A percentile compares a stretch with the other conserved stretches of the same genome.
Evolutionary conservation across 345 rosid genomes (phyloP).

Genomic region (Camelina neglecta): DNA sequence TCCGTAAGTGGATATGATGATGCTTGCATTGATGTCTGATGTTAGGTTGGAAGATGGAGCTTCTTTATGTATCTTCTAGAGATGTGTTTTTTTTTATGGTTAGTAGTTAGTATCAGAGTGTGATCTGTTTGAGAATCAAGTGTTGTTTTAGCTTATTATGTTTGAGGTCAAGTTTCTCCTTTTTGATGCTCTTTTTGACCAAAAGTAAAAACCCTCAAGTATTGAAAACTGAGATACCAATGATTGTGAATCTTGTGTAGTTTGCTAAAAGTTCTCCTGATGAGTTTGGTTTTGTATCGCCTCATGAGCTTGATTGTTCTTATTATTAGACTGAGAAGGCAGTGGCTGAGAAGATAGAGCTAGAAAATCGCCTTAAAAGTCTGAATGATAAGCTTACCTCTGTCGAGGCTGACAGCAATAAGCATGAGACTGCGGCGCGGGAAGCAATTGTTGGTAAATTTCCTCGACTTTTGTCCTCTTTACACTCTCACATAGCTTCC

Average conservation of each 20-base stretch:
- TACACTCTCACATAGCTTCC: background rate
- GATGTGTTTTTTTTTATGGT: slow-evolving; percentile 6
- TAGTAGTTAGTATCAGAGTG: background rate
- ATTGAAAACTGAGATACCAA: background rate
- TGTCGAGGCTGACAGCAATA: slow-evolving; percentile 56
- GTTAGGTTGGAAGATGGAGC: slow-evolving; percentile 17
- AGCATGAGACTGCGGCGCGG: slow-evolving; percentile 57
- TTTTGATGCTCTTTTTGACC: background rate
- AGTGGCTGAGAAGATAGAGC: slow-evolving; percentile 55
- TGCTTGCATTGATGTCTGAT: slow-evolving; percentile 13
- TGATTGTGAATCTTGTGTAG: slow-evolving; percentile 5
- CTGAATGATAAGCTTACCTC: slow-evolving; percentile 62
- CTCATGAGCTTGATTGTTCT: slow-evolving; percentile 25
- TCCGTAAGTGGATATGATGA: background rate
- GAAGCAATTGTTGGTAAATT: slow-evolving; percentile 67
- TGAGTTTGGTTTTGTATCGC: background rate
- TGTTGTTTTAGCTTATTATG: background rate
- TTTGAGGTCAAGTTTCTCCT: background rate
- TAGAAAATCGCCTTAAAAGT: slow-evolving; percentile 59
- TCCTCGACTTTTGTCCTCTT: background rate
- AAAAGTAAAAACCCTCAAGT: background rate
- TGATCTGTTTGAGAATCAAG: slow-evolving; percentile 16
- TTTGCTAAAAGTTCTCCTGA: background rate
- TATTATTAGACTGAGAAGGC: slow-evolving; percentile 52
- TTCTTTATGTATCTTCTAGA: slow-evolving; percentile 6